Evolutionary conservation across 1,284 basidiomycete genomes (phyloP).

Genomic region (Polyporus tsugae): DNA sequence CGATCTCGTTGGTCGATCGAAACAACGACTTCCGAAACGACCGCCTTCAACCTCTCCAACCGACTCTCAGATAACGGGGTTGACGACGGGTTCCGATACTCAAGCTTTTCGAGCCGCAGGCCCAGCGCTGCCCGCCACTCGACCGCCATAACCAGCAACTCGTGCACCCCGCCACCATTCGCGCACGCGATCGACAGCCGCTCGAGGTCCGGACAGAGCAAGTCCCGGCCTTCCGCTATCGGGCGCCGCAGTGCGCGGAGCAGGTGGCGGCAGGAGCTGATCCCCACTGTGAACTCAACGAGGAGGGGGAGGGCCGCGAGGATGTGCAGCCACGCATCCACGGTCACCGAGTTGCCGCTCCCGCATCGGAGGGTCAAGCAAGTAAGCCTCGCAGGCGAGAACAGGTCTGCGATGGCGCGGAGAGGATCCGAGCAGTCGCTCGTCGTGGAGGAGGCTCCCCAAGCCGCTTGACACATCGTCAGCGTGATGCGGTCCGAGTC

Average conservation of each 20-base stretch:
- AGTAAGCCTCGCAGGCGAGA: not conserved
- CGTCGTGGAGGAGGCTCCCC: not conserved
- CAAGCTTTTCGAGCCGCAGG: not conserved
- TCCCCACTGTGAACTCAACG: not conserved
- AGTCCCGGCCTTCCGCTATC: not conserved
- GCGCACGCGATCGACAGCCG: slow-evolving; percentile 1
- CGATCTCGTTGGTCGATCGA: not conserved
- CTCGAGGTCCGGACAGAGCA: not conserved
- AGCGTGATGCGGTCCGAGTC: slow-evolving; percentile 3
- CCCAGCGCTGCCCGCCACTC: slow-evolving; percentile 9
- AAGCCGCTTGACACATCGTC: not conserved
- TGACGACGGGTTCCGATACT: slow-evolving; percentile 4
- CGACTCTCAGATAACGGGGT: slow-evolving; percentile 6
- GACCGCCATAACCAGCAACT: slow-evolving; percentile 5
- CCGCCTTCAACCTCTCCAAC: slow-evolving; percentile 1
- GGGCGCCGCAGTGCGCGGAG: slow-evolving; percentile 4
- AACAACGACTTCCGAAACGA: slow-evolving; percentile 2
- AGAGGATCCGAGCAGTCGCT: not conserved
- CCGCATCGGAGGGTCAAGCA: slow-evolving; percentile 1
- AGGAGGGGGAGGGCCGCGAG: slow-evolving; percentile 7
- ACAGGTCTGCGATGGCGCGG: not conserved
- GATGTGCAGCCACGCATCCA: not conserved
- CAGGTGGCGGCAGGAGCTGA: not conserved
- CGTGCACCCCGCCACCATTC: slow-evolving; percentile 12
- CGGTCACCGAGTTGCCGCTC: slow-evolving; percentile 1